A percentile compares a stretch with the other conserved stretches of the same genome.
Evolutionary conservation across 495 filamentous ascomycete species (phyloP).

Genomic region (Hypoxylon crocopeplum): DNA sequence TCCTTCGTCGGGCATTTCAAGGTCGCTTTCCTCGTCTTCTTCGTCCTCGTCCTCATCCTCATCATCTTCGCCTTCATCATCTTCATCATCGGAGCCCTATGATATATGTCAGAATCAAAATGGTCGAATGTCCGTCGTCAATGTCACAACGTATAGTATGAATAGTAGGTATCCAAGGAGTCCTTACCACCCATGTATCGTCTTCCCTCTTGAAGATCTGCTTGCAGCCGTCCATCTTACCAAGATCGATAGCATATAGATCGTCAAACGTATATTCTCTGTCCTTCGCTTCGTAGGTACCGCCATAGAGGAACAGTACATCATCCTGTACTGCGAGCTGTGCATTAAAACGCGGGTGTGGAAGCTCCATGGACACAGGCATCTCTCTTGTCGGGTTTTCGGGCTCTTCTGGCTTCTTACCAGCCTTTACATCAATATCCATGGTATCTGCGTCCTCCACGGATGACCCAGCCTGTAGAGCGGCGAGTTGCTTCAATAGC

Average conservation of each 20-base stretch:
- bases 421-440: conserved; percentile 54
- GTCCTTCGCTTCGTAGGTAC: conserved; percentile 93
- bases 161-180: not conserved
- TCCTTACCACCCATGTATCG: conserved; percentile 78
- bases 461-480: conserved; percentile 72
- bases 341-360: conserved; percentile 87
- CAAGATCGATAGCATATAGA: conserved; percentile 88
- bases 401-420: conserved; percentile 53
- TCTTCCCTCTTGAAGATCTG: conserved; percentile 85
- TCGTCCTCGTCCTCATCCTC: conserved; percentile 74
- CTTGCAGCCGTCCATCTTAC: conserved; percentile 88
- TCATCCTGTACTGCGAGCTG: conserved; percentile 91
- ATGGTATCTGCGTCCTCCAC: conserved; percentile 63
- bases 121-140: not conserved
- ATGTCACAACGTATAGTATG: not conserved
- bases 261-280: conserved; percentile 95
- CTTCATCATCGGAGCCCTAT: conserved; percentile 70
- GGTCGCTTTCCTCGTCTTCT: conserved; percentile 66
- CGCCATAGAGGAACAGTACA: conserved; percentile 89
- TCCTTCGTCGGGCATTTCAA: conserved; percentile 50
- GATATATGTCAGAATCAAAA: conserved; percentile 32
- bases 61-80: conserved; percentile 72
- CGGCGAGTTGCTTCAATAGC: conserved; percentile 80
- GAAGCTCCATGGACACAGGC: conserved; percentile 74
- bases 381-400: conserved; percentile 59